These are phyloP conservation scores for Pseudogymnoascus pannorum DNA, from an alignment of 2,329 filamentous ascomycete genomes.

Conservation along the genomic window DNA sequence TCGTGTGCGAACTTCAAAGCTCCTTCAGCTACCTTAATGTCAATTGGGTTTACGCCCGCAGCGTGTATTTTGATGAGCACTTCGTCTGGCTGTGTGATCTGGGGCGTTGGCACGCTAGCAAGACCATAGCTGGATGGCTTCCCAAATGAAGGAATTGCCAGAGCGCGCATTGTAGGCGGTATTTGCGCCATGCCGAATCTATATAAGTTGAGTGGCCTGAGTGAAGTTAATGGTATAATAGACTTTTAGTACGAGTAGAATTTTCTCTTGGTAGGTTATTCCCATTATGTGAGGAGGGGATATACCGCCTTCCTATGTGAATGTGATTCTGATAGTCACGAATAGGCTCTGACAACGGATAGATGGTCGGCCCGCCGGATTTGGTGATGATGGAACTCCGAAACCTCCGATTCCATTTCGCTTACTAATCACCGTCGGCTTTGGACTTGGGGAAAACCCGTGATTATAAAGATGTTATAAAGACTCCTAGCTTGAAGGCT, in stretches of 20 bases:
- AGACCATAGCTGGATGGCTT: conserved; percentile 26
- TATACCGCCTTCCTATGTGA: not conserved
- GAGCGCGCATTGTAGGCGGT: conserved; percentile 22
- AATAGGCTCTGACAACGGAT: not conserved
- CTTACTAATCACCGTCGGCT: not conserved
- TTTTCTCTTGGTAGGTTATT: not conserved
- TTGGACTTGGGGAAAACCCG: not conserved
- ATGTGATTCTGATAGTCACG: not conserved
- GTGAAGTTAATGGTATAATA: not conserved
- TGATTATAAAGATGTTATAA: conserved; percentile 9
- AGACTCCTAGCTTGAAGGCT: not conserved
- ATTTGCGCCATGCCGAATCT: conserved; percentile 17
- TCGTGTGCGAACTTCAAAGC: conserved; percentile 28
- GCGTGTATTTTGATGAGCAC: conserved; percentile 39
- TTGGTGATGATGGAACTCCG: not conserved
- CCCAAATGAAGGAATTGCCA: conserved; percentile 20
- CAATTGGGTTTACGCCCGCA: conserved; percentile 39
- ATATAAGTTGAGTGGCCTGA: not conserved
- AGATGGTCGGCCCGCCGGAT: not conserved
- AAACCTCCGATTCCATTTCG: not conserved
- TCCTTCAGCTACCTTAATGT: conserved; percentile 36
- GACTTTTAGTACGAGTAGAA: not conserved
- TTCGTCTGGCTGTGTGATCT: conserved; percentile 36
- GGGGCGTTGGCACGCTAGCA: conserved; percentile 36
- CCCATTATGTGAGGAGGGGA: not conserved